Percentiles rank a stretch among this genome's conserved stretches.
phyloP scores from a whole-genome alignment of 257 asterid species.

The Capsicum chinense region DNA sequence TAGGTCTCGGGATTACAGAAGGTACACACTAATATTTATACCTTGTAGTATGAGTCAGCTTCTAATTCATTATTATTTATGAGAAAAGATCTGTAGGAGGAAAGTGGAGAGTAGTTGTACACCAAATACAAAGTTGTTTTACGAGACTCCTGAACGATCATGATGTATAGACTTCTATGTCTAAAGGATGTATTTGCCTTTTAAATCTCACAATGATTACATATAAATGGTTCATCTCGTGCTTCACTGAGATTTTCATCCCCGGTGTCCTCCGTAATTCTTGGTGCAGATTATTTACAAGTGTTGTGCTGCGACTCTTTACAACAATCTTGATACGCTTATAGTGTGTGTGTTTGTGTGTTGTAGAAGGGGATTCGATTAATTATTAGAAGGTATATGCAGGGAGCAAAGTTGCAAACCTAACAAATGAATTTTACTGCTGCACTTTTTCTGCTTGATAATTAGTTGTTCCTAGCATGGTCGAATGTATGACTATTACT shows the following conservation, averaged over 20 bases:
- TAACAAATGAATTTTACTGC: background rate
- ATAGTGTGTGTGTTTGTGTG: background rate
- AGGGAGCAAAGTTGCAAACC: background rate
- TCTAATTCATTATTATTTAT: background rate
- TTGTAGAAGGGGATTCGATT: background rate
- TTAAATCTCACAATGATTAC: background rate
- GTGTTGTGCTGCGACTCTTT: background rate
- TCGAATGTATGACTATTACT: too few relatives aligned
- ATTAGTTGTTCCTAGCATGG: too few relatives aligned
- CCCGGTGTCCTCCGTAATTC: background rate
- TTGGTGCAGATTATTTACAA: background rate
- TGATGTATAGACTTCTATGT: background rate
- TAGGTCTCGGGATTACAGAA: background rate
- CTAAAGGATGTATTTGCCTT: background rate
- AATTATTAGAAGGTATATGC: background rate
- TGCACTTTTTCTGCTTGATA: background rate
- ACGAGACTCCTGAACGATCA: background rate
- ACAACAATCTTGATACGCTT: background rate
- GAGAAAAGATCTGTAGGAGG: background rate
- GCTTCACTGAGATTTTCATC: background rate
- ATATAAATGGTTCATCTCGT: background rate
- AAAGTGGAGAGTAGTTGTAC: slow-evolving; percentile 5
- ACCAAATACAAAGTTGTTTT: background rate
- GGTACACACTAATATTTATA: slow-evolving; percentile 7
- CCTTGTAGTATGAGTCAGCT: slow-evolving; percentile 2